Percentiles rank a stretch among this genome's conserved stretches.
These are phyloP conservation scores for Exophiala sp. DNA, from an alignment of 2,329 filamentous ascomycete species.

Conservation along the genomic window DNA sequence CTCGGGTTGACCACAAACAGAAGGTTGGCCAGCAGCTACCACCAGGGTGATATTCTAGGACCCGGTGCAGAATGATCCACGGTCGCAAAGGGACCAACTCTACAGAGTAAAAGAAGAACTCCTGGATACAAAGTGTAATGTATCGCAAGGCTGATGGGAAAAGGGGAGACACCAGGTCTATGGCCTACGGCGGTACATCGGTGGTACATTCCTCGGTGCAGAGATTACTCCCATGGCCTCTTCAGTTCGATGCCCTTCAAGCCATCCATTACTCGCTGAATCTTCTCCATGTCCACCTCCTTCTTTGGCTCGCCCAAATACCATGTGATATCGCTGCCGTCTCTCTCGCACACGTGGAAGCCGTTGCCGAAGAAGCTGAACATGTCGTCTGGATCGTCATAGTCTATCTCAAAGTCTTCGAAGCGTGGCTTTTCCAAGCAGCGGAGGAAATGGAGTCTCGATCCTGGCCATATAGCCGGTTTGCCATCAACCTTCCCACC, in stretches of 20 bases:
- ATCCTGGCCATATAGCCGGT: slow-evolving; percentile 38
- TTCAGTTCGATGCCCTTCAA: slow-evolving; percentile 12
- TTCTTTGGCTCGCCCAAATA: slow-evolving; percentile 16
- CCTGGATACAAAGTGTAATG: too few species aligned
- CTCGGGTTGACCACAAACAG: too few species aligned
- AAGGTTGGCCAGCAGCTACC: too few species aligned
- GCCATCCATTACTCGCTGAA: slow-evolving; percentile 13
- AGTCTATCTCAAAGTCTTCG: slow-evolving; percentile 41
- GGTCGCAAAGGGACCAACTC: too few species aligned
- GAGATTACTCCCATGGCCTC: neutral
- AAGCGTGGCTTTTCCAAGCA: slow-evolving; percentile 35
- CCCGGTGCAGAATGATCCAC: too few species aligned
- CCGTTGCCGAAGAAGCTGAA: slow-evolving; percentile 42
- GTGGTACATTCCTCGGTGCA: neutral
- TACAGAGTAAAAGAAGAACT: too few species aligned
- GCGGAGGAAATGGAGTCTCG: slow-evolving; percentile 37
- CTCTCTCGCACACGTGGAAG: slow-evolving; percentile 30
- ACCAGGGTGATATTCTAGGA: too few species aligned
- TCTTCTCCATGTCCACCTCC: slow-evolving; percentile 13
- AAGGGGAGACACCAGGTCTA: neutral
- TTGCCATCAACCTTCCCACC: slow-evolving; percentile 27
- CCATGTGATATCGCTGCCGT: slow-evolving; percentile 23
- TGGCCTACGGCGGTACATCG: too few species aligned
- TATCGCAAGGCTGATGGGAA: neutral
- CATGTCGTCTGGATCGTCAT: slow-evolving; percentile 34